A percentile compares a stretch with the other conserved stretches of the same genome.
Evolutionary conservation across 208 protist genomes (phyloP).

Genomic region (Giardia duodenalis): DNA sequence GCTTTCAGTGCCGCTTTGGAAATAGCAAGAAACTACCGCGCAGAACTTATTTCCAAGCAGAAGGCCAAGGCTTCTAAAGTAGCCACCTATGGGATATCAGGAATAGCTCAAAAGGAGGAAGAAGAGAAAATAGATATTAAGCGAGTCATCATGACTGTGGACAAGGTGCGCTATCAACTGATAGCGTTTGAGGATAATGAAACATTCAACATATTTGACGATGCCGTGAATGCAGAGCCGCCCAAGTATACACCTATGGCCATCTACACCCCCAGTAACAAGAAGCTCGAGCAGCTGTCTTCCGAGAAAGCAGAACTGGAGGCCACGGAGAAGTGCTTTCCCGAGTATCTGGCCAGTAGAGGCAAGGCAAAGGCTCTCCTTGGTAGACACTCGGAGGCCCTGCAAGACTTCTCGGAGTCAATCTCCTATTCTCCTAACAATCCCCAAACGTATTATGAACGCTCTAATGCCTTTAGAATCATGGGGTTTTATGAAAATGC

Average conservation of each 20-base stretch:
- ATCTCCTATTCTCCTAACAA: background rate
- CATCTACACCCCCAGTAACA: background rate
- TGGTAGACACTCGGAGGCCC: background rate
- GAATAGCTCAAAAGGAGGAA: background rate
- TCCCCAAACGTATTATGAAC: conserved; percentile 26
- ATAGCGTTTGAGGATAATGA: background rate
- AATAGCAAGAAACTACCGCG: background rate
- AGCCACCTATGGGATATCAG: background rate
- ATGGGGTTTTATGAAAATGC: conserved; percentile 27
- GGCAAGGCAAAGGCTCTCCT: conserved; percentile 27
- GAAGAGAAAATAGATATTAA: background rate
- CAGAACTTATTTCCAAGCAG: background rate
- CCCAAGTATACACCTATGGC: background rate
- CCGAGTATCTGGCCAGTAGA: background rate
- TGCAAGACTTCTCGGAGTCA: background rate
- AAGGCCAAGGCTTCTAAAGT: background rate
- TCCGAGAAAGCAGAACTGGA: background rate
- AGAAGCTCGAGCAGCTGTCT: background rate
- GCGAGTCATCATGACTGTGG: background rate
- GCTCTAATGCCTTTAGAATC: background rate
- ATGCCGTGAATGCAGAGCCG: background rate
- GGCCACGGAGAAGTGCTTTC: background rate
- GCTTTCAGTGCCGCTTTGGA: conserved; percentile 8
- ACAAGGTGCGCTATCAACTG: background rate
- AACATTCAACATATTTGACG: background rate